Evolutionary conservation across 306 rosid species (phyloP).

Genomic region (Castanospermum australe): DNA sequence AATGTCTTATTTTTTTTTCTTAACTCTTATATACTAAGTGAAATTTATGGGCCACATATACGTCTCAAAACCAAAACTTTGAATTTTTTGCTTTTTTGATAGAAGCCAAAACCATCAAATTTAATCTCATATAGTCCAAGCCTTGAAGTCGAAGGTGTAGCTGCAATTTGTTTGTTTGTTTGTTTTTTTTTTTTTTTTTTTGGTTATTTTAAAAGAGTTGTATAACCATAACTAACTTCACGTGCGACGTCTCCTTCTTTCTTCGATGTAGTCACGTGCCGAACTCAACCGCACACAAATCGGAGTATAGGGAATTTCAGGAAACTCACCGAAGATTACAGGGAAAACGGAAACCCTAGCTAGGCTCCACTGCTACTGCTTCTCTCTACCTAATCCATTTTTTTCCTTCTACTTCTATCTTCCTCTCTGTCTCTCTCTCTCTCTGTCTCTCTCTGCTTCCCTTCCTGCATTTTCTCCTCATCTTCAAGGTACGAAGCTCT

Average conservation of each 20-base stretch:
- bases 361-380: background rate
- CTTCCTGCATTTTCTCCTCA: background rate
- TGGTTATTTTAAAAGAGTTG: no score
- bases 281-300: slow-evolving; percentile 32
- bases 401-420: background rate
- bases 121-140: no score
- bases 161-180: no score
- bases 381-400: background rate
- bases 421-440: background rate
- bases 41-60: no score
- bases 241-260: slow-evolving; percentile 41
- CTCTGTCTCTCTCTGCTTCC: background rate
- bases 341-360: slow-evolving; percentile 29
- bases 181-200: no score
- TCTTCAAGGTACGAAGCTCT: slow-evolving; percentile 17
- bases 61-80: no score
- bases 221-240: slow-evolving; percentile 23
- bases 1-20: no score
- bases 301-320: background rate
- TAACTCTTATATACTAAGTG: no score
- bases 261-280: slow-evolving; percentile 58
- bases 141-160: no score
- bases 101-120: no score
- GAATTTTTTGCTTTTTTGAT: no score
- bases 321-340: background rate